A percentile compares a stretch with the other conserved stretches of the same genome.
Conservation (phyloP, 2,329 filamentous ascomycete genomes). For the Sphaceloma murrayae region DNA sequence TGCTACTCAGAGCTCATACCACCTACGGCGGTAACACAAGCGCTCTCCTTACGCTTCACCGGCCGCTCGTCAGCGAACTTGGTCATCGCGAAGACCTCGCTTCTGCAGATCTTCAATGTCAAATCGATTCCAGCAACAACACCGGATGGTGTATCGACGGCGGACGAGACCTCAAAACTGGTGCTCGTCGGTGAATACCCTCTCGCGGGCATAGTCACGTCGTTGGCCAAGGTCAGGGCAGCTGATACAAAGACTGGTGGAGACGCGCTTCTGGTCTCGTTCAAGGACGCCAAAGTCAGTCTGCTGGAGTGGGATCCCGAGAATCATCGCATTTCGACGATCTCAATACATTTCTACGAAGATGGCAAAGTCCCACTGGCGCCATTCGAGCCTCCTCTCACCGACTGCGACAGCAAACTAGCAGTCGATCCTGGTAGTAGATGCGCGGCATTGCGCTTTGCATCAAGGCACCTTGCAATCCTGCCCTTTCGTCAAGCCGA, state of each 20-base stretch:
- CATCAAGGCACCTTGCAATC: slow-evolving; percentile 78
- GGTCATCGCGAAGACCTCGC: slow-evolving; percentile 80
- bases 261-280: slow-evolving; percentile 72
- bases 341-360: slow-evolving; percentile 97
- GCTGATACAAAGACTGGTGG: slow-evolving; percentile 66
- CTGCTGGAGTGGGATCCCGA: slow-evolving; percentile 89
- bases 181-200: slow-evolving; percentile 76
- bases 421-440: slow-evolving; percentile 83
- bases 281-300: slow-evolving; percentile 86
- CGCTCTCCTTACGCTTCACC: slow-evolving; percentile 67
- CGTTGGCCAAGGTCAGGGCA: slow-evolving; percentile 67
- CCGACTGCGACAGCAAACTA: slow-evolving; percentile 68
- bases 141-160: slow-evolving; percentile 16
- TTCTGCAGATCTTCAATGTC: slow-evolving; percentile 77
- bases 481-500: slow-evolving; percentile 80
- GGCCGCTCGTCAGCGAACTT: slow-evolving; percentile 71
- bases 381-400: slow-evolving; percentile 70
- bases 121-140: slow-evolving; percentile 58
- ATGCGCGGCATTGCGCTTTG: slow-evolving; percentile 92
- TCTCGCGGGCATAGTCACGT: slow-evolving; percentile 74
- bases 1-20: slow-evolving; percentile 94
- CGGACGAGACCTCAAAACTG: slow-evolving; percentile 54
- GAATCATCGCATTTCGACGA: slow-evolving; percentile 67
- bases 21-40: slow-evolving; percentile 88
- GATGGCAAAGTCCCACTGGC: slow-evolving; percentile 76